Evolutionary conservation across 257 asterid genomes (phyloP).

Genomic region (Jaltomata sinuosa): DNA sequence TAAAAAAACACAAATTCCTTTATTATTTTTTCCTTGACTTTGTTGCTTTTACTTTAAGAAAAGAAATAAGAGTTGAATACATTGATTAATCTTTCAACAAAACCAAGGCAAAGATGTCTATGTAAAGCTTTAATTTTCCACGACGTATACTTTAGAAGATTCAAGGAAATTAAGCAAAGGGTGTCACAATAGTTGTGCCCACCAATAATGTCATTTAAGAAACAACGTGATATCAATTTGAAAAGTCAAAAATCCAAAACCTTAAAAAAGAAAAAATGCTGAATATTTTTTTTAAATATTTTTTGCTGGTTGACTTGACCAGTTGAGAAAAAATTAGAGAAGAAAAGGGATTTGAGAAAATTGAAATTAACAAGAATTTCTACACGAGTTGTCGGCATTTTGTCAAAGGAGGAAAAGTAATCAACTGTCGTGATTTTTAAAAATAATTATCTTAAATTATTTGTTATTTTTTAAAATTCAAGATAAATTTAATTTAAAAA

Average conservation of each 20-base stretch:
- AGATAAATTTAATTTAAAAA: background rate
- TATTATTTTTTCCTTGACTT: background rate
- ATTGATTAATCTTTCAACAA: background rate
- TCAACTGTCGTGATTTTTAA: too few species aligned
- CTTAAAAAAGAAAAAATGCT: background rate
- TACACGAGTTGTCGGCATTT: background rate
- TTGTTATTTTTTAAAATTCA: too few species aligned
- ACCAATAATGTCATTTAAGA: background rate
- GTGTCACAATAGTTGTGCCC: background rate
- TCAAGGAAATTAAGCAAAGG: background rate
- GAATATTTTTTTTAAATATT: background rate
- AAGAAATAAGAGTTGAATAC: background rate
- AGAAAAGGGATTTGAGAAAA: background rate
- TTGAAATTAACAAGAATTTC: background rate
- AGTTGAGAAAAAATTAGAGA: background rate
- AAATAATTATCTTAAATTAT: background rate
- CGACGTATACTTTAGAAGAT: background rate
- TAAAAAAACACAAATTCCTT: background rate
- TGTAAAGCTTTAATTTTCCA: background rate
- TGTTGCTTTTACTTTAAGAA: background rate
- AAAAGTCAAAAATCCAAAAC: background rate
- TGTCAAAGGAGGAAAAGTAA: background rate
- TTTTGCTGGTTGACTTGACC: background rate
- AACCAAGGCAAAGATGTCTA: background rate
- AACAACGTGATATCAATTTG: background rate